These are phyloP conservation scores for Nakataea oryzae DNA, from an alignment of 2,329 filamentous ascomycete species.

Conservation along the genomic window DNA sequence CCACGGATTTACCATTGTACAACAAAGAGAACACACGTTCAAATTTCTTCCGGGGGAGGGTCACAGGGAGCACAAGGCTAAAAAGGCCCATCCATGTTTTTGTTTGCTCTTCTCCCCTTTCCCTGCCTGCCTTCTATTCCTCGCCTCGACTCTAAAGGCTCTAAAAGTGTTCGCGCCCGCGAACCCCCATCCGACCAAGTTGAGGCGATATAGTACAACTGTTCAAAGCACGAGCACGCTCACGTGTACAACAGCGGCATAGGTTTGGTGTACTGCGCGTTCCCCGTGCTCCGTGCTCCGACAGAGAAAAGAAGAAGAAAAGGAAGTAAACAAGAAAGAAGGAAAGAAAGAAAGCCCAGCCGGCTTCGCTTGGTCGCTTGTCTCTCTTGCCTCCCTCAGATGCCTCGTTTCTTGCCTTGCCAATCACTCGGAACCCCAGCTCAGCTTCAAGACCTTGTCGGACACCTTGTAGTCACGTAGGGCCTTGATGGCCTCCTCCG, in stretches of 20 bases:
- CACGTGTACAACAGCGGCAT: not conserved
- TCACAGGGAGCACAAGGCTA: not conserved
- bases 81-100: too few relatives aligned
- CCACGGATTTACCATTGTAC: not conserved
- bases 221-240: not conserved
- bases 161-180: not conserved
- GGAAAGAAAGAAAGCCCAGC: too few relatives aligned
- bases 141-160: not conserved
- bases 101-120: not conserved
- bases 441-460: conserved; percentile 64
- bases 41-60: not conserved
- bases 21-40: not conserved
- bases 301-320: too few relatives aligned
- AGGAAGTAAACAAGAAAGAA: too few relatives aligned
- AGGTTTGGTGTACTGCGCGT: not conserved
- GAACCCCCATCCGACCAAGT: too few relatives aligned
- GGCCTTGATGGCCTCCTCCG: conserved; percentile 60
- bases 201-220: not conserved
- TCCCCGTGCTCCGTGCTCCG: too few relatives aligned
- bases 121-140: not conserved
- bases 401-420: not conserved
- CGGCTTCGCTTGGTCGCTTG: not conserved
- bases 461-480: conserved; percentile 68
- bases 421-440: conserved; percentile 63
- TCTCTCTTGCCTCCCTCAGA: too few relatives aligned